Percentiles rank a stretch among this genome's conserved stretches.
phyloP scores from a whole-genome alignment of 805 yeast species.

The Yamadazyma akitaensis region DNA sequence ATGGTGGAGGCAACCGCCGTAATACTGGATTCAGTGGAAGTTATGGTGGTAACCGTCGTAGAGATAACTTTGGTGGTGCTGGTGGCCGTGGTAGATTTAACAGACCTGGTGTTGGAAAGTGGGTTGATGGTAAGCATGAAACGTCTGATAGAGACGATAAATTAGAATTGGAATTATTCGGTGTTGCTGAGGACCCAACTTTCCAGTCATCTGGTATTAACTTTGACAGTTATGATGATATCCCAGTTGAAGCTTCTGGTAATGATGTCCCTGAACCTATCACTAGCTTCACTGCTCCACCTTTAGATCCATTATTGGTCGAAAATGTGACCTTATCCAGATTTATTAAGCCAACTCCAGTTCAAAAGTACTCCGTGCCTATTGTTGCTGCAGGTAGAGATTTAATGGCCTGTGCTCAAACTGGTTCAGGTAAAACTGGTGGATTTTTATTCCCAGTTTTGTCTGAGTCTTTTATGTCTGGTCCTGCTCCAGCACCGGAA shows the following conservation, averaged over 20 bases:
- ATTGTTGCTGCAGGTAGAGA: conserved; percentile 87
- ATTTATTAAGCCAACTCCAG: conserved; percentile 95
- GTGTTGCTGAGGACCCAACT: conserved; percentile 66
- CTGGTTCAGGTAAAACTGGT: conserved; percentile 99
- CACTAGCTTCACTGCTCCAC: conserved; percentile 83
- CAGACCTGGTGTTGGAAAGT: conserved; percentile 68
- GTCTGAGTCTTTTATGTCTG: conserved; percentile 82
- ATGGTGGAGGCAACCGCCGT: conserved; percentile 15
- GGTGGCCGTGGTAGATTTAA: conserved; percentile 30
- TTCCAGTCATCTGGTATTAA: conserved; percentile 96
- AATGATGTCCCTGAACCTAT: conserved; percentile 93
- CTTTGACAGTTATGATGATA: conserved; percentile 97
- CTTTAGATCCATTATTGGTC: conserved; percentile 79
- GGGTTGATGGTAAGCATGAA: conserved; percentile 82
- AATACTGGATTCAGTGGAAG: conserved; percentile 12
- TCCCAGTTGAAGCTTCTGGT: conserved; percentile 98
- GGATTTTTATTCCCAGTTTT: conserved; percentile 98
- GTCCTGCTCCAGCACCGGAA: conserved; percentile 65
- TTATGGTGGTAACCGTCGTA: conserved; percentile 19
- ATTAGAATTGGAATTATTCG: conserved; percentile 79
- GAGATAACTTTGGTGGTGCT: conserved; percentile 23
- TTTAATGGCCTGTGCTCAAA: conserved; percentile 96
- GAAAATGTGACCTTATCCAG: conserved; percentile 86
- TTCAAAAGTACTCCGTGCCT: conserved; percentile 90
- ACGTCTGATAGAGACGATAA: conserved; percentile 72